Conservation (phyloP, 2,329 filamentous ascomycete genomes). For the Blastomyces gilchristii region DNA sequence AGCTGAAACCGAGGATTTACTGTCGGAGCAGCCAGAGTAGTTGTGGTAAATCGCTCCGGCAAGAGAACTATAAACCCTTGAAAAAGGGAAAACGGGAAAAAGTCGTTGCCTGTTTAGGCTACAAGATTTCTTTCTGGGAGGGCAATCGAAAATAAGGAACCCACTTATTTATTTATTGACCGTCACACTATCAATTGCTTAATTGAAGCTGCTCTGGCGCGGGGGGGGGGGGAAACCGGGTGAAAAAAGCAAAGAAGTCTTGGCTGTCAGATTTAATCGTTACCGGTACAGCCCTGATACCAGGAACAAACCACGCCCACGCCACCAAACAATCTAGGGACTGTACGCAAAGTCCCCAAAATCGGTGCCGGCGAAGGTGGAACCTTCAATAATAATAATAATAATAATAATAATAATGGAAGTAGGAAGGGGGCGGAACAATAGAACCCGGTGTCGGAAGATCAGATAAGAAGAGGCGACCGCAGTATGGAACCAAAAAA, state of each 20-base stretch:
- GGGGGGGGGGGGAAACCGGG: too few relatives aligned
- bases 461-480: slow-evolving; percentile 2
- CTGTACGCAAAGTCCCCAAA: neutral
- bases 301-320: neutral
- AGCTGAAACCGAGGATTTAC: neutral
- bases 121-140: neutral
- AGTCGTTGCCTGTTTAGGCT: slow-evolving; percentile 5
- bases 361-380: neutral
- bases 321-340: neutral
- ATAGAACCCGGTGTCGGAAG: neutral
- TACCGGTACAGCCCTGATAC: neutral
- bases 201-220: neutral
- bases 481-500: neutral
- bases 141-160: neutral
- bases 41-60: neutral
- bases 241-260: too few relatives aligned
- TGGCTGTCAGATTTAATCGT: neutral
- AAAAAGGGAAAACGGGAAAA: neutral
- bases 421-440: neutral
- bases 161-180: neutral
- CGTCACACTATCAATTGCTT: slow-evolving; percentile 1
- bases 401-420: too few relatives aligned
- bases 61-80: neutral
- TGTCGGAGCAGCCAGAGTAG: neutral
- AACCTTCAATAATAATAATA: too few relatives aligned